Evolutionary conservation across 2,329 filamentous ascomycete species (phyloP), one percentile per base, ranked within the genome.

Genomic region (Aspergillus sp.): DNA sequence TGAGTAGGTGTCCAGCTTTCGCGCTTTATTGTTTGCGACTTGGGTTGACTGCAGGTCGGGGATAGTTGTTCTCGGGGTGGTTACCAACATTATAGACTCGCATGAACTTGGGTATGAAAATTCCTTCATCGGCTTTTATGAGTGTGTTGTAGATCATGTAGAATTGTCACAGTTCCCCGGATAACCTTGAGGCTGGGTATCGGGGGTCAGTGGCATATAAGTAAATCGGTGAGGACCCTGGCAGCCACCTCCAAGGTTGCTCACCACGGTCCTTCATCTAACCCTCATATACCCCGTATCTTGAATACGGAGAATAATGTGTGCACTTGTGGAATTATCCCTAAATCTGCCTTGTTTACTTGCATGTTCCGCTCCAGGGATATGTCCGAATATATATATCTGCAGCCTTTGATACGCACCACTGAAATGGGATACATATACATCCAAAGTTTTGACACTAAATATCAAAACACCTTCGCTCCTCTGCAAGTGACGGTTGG

Each of bases 1-100:
- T 48, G 56, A 56, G 58, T 55, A 61, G 58, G 60, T 58, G 55
- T 61, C 45, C 58, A 49, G 57, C 48, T 54, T 55, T 55, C 55
- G 18, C 30, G 17, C 51, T 59, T 53, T 54, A 38, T 49, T 54
- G 41, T 32, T 49, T 55, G 41, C 36, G 47, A 32, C 36, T 50
- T 58, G 38, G 57, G 54, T 56, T 61, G 58, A 52, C 51, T 59
- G 55, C 32, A 42, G 57, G 45, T 52, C 26, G 49, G 52, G 51
- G 53, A 42, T 56, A 48, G 55, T 47, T 50, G 59, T 53, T 56
- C 50, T 51, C 48, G 51, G 55, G 60, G 48, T 53, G 54, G 58
- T 60, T 64, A 57, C 36, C 52, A 51, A 58, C 56, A 54, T 58
- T 65, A 65, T 65, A 65, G 63, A 65, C 61, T 65, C 56, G 55